Evolutionary conservation across 2,329 filamentous ascomycete genomes (phyloP).

Genomic region (Leptodontidium sp.): DNA sequence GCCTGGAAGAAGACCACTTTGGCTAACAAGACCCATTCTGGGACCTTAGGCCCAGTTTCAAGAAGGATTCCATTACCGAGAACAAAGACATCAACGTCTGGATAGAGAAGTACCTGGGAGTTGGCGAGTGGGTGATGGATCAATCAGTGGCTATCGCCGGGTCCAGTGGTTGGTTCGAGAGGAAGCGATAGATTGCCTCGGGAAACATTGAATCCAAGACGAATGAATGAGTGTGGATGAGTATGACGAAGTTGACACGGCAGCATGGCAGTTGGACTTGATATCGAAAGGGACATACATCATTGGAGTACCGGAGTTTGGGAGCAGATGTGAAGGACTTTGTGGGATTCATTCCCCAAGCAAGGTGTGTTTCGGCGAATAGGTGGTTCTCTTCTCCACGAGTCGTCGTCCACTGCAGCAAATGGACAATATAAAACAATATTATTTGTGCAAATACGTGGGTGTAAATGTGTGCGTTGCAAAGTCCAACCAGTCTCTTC

Average conservation of each 20-base stretch:
- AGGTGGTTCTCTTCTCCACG: not conserved
- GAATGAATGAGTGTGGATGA: not conserved
- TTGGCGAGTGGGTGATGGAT: conserved; percentile 98
- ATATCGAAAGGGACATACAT: conserved; percentile 3
- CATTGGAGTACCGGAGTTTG: conserved; percentile 12
- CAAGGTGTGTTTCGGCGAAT: not conserved
- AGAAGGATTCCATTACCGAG: conserved; percentile 84
- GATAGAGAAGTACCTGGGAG: conserved; percentile 91
- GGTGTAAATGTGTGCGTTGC: conserved; percentile 1
- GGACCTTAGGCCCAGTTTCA: conserved; percentile 76
- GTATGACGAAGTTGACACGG: conserved; percentile 5
- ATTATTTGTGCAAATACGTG: conserved; percentile 2
- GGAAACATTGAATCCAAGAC: not conserved
- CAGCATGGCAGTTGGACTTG: not conserved
- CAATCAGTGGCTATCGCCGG: conserved; percentile 92
- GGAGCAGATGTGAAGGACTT: not conserved
- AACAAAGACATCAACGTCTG: conserved; percentile 85
- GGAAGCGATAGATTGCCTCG: conserved; percentile 68
- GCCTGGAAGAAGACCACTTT: conserved; percentile 27
- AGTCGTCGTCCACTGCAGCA: not conserved
- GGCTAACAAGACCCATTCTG: conserved; percentile 55
- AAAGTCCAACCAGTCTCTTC: conserved; percentile 11
- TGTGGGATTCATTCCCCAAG: not conserved
- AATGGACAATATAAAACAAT: not conserved
- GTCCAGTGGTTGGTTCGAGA: conserved; percentile 88